Evolutionary conservation across 208 protist species (phyloP), one percentile per base, ranked within the genome.

Genomic region (Wallacemonas sp.): DNA sequence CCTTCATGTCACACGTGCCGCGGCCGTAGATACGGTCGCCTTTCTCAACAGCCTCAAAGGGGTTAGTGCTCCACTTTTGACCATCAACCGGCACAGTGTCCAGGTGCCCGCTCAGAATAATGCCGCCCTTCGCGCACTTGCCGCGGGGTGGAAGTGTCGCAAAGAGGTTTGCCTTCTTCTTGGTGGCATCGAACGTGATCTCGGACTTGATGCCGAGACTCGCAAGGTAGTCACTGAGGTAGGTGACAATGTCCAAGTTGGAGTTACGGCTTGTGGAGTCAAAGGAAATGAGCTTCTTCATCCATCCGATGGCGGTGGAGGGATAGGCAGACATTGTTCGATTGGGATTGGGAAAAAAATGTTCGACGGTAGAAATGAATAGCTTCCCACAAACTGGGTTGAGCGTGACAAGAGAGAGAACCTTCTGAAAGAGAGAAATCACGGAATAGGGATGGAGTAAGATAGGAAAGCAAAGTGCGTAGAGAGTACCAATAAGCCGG

Each of bases 1-100:
- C 76, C 65, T 85, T 92, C 76, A 82, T 82, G 49, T 89, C 79
- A 49, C 75, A 82, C 25, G 81, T 83, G 48, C 82, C 76, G 25
- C 82, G 65, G n/a, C 77, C 75, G 61, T 79, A 88, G 31, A 79
- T 70, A 20, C 52, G 50, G 14, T 70, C 75, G 1, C 63, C 73
- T n/a, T 73, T 73, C 20, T 70, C 65, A 5, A 70, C 72, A 5
- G 79, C 42, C 39, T 67, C 67, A 25, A 84, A 82, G 11, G 80
- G 73, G 39, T 85, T 70, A 16, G 52, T 81, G 59, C 82, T 63
- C 76, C 81, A 83, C 67, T 72, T 70, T 55, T 90, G 81, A 31
- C 80, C 74, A 38, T 87, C 81, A 41, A 81, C 75, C 23, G 81
- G 80, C 18, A 86, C 74, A 16, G 74, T 74, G 46, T 85, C 81